Evolutionary conservation across 192 early-diverging fungal genomes (phyloP).

Genomic region (Phlyctochytrium bullatum): DNA sequence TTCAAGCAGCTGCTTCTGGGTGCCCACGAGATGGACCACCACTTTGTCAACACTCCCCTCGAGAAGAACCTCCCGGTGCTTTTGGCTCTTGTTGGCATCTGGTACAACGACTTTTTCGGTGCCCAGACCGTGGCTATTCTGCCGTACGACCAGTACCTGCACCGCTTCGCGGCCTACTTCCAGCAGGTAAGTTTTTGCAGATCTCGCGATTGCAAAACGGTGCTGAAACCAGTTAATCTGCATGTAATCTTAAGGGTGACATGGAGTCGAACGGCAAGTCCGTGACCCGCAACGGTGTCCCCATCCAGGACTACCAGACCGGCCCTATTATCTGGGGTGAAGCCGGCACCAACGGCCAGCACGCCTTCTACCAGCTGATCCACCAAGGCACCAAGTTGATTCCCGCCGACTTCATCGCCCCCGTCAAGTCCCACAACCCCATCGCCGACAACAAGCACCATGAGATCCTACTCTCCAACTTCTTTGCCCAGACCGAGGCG

Average conservation of each 20-base stretch:
- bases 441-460: constrained; percentile 82
- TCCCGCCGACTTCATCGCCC: constrained; percentile 95
- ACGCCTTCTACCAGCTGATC: constrained; percentile 99
- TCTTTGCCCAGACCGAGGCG: constrained; percentile 98
- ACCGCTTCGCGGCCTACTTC: constrained; percentile 98
- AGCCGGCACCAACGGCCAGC: constrained; percentile 99
- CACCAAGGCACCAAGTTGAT: constrained; percentile 98
- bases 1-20: constrained; percentile 87
- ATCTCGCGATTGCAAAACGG: not conserved
- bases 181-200: constrained; percentile 74
- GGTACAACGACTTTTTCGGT: constrained; percentile 99
- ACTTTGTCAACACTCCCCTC: constrained; percentile 87
- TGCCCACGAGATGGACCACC: constrained; percentile 95
- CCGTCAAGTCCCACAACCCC: constrained; percentile 91
- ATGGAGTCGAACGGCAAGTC: constrained; percentile 99
- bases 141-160: constrained; percentile 99
- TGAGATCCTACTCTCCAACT: constrained; percentile 97
- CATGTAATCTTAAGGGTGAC: constrained; percentile 67
- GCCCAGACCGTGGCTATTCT: constrained; percentile 91
- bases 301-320: constrained; percentile 75
- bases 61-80: constrained; percentile 94
- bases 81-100: constrained; percentile 84
- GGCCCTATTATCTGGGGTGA: constrained; percentile 99
- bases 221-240: too few relatives aligned
- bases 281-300: constrained; percentile 75